Conservation (phyloP, 345 rosid species). For the Schrenkiella parvula region DNA sequence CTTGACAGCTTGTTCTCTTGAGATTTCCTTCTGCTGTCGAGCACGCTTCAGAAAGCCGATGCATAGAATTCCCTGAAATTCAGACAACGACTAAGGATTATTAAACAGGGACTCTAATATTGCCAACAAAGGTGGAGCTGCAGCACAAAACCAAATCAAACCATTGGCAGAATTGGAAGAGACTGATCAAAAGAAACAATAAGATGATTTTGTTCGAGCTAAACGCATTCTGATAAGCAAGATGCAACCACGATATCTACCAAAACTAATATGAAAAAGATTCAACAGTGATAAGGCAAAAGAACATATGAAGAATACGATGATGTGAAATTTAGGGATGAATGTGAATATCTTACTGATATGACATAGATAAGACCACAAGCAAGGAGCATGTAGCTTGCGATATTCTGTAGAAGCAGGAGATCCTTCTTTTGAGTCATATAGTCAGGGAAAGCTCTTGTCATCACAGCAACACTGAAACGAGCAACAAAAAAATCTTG, state of each 20-base stretch:
- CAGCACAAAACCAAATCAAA: background rate
- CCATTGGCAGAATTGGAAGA: background rate
- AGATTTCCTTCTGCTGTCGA: constrained; percentile 57
- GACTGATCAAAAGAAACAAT: background rate
- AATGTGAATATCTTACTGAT: constrained; percentile 43
- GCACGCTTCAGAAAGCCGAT: constrained; percentile 82
- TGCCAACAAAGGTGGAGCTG: background rate
- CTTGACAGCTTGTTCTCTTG: constrained; percentile 78
- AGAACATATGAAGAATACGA: background rate
- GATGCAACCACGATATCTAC: background rate
- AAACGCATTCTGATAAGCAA: background rate
- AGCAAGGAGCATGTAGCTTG: constrained; percentile 83
- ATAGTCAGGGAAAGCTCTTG: constrained; percentile 86
- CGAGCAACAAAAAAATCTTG: no score
- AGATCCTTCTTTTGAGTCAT: constrained; percentile 42
- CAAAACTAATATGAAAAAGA: background rate
- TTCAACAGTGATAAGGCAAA: background rate
- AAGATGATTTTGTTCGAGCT: background rate
- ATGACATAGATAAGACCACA: constrained; percentile 79
- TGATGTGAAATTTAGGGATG: background rate
- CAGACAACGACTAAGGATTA: background rate
- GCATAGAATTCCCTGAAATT: constrained; percentile 76
- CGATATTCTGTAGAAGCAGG: constrained; percentile 70
- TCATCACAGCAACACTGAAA: constrained; percentile 93
- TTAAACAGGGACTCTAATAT: background rate